Conservation (phyloP, 2,329 filamentous ascomycete species). For the Pseudomassariella vexata region DNA sequence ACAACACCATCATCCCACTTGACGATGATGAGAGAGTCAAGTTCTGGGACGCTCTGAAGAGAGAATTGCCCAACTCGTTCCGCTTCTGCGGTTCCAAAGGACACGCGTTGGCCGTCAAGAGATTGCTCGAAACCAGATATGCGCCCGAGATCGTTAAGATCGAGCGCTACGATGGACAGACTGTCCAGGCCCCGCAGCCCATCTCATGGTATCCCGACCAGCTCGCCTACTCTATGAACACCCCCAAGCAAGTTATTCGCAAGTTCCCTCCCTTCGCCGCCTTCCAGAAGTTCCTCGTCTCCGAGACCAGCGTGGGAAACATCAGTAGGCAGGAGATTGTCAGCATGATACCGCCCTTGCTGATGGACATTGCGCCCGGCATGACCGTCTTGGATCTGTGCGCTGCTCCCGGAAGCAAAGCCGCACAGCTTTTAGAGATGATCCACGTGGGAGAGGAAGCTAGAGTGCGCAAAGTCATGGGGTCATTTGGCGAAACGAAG, state of each 20-base stretch:
- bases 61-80: conserved; percentile 94
- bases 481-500: conserved; percentile 41
- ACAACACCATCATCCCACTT: conserved; percentile 71
- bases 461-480: conserved; percentile 66
- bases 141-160: conserved; percentile 86
- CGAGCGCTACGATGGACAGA: conserved; percentile 72
- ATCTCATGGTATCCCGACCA: conserved; percentile 92
- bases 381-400: conserved; percentile 95
- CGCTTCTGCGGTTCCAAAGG: conserved; percentile 94
- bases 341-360: conserved; percentile 94
- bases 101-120: conserved; percentile 87
- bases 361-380: conserved; percentile 85
- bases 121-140: conserved; percentile 81
- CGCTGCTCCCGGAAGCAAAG: conserved; percentile 94
- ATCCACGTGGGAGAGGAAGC: conserved; percentile 90
- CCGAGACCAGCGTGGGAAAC: conserved; percentile 94
- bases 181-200: conserved; percentile 73
- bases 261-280: conserved; percentile 90
- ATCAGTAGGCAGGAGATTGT: conserved; percentile 97
- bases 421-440: conserved; percentile 90
- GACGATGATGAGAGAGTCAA: conserved; percentile 69
- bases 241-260: conserved; percentile 90
- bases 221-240: conserved; percentile 97
- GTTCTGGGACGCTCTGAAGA: conserved; percentile 80
- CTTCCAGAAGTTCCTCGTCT: conserved; percentile 97